Percentiles rank a stretch among this genome's conserved stretches.
Conservation (phyloP, 2,329 filamentous ascomycete genomes). For the Hypomyces perniciosus region DNA sequence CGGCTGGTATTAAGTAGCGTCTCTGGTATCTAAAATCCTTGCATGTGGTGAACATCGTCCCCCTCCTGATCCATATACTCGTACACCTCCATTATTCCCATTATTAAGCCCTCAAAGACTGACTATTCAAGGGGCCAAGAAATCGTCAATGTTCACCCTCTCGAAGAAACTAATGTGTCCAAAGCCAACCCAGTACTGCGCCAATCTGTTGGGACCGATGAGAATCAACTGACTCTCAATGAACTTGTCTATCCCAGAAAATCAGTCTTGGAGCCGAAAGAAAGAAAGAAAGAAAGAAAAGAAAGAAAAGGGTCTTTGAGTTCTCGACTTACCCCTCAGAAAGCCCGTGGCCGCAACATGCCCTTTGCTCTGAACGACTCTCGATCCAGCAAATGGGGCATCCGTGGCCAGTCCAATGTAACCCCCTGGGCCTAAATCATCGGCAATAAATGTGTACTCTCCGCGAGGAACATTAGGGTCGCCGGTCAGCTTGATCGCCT, state of each 20-base stretch:
- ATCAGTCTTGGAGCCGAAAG: not conserved
- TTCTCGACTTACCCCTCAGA: conserved; percentile 52
- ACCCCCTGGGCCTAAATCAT: conserved; percentile 66
- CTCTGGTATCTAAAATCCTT: too few species aligned
- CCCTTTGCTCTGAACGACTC: conserved; percentile 67
- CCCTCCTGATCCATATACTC: too few species aligned
- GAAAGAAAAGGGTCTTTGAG: too few species aligned
- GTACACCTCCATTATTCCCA: too few species aligned
- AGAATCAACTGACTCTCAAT: conserved; percentile 73
- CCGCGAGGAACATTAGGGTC: conserved; percentile 86
- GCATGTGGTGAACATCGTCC: too few species aligned
- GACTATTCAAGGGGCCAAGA: conserved; percentile 27
- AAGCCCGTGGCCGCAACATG: conserved; percentile 75
- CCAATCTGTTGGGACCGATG: conserved; percentile 68
- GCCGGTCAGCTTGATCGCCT: conserved; percentile 86
- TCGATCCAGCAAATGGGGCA: conserved; percentile 63
- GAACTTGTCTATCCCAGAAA: conserved; percentile 54
- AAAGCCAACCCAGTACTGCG: conserved; percentile 71
- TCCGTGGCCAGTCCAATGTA: conserved; percentile 60
- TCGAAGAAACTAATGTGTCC: conserved; percentile 56
- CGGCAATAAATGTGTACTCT: conserved; percentile 72
- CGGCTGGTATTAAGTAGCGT: too few species aligned
- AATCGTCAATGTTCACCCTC: conserved; percentile 52
- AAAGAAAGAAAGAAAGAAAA: not conserved
- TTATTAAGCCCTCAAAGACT: too few species aligned